Conservation (phyloP, 495 filamentous ascomycete species). For the Beverwykella pulmonaria region DNA sequence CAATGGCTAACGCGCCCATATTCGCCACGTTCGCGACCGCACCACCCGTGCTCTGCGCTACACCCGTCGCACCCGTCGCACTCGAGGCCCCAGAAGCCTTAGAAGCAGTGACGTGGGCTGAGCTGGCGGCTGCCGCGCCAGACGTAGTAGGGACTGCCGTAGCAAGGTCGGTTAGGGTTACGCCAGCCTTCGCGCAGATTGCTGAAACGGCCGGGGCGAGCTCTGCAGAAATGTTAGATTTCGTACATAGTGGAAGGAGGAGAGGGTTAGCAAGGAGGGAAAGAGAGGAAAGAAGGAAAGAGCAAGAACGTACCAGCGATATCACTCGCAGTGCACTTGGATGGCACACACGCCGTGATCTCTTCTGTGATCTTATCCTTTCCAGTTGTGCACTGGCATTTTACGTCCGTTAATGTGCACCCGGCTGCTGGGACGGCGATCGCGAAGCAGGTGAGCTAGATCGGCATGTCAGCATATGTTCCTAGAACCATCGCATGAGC, state of each 20-base stretch:
- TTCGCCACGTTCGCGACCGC: conserved; percentile 23
- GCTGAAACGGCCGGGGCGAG: conserved; percentile 11
- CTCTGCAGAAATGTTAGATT: conserved; percentile 2
- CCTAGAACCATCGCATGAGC: too few species aligned
- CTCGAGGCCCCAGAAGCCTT: background rate
- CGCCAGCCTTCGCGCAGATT: conserved; percentile 19
- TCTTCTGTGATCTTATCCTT: conserved; percentile 29
- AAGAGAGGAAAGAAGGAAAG: conserved; percentile 1
- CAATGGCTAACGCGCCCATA: conserved; percentile 22
- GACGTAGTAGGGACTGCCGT: conserved; percentile 7
- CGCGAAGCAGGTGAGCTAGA: conserved; percentile 34
- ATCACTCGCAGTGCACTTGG: conserved; percentile 27
- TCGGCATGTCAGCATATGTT: background rate
- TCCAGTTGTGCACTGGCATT: conserved; percentile 46
- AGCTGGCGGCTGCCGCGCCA: conserved; percentile 8
- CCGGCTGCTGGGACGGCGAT: conserved; percentile 36
- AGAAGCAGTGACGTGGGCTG: too few species aligned
- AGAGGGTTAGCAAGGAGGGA: background rate
- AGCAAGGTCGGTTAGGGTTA: conserved; percentile 23
- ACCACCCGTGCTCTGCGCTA: conserved; percentile 19
- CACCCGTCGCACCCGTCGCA: conserved; percentile 4
- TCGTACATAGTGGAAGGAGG: background rate
- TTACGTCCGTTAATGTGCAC: conserved; percentile 38
- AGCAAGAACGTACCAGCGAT: conserved; percentile 34
- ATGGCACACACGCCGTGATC: conserved; percentile 37